Percentiles rank a stretch among this genome's conserved stretches.
phyloP scores from a whole-genome alignment of 2,329 filamentous ascomycete genomes.

The Teratosphaeriaceae sp. region DNA sequence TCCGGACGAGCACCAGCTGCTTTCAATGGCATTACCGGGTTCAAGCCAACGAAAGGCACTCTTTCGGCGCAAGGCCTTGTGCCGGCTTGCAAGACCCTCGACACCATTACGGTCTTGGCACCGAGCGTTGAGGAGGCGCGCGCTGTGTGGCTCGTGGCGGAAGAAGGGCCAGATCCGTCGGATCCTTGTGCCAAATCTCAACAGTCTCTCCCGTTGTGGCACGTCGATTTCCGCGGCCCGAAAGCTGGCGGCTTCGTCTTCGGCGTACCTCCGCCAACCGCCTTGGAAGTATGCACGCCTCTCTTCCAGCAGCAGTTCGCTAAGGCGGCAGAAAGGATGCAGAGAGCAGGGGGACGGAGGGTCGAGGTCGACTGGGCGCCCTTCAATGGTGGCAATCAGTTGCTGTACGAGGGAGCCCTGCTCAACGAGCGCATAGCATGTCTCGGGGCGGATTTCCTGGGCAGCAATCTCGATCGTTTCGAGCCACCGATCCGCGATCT shows the following conservation, averaged over 20 bases:
- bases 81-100: conserved; percentile 51
- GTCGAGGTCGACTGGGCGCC: conserved; percentile 41
- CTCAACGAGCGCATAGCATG: conserved; percentile 50
- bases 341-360: conserved; percentile 37
- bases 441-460: conserved; percentile 34
- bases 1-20: conserved; percentile 48
- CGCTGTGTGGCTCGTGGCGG: conserved; percentile 43
- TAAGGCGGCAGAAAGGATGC: conserved; percentile 34
- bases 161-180: conserved; percentile 39
- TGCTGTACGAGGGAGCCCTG: conserved; percentile 53
- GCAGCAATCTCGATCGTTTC: conserved; percentile 32
- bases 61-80: conserved; percentile 45
- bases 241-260: conserved; percentile 40
- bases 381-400: conserved; percentile 47
- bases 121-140: conserved; percentile 44
- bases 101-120: conserved; percentile 51
- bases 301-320: conserved; percentile 39
- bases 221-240: conserved; percentile 26
- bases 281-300: conserved; percentile 38
- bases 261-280: conserved; percentile 41
- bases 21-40: conserved; percentile 49
- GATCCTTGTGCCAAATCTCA: conserved; percentile 47
- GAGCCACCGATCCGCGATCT: conserved; percentile 46
- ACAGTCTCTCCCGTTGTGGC: conserved; percentile 28
- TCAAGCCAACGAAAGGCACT: conserved; percentile 46